Percentiles rank a stretch among this genome's conserved stretches.
These are phyloP conservation scores for Pleurotus giganteus DNA, from an alignment of 768 basidiomycete species.

Conservation along the genomic window DNA sequence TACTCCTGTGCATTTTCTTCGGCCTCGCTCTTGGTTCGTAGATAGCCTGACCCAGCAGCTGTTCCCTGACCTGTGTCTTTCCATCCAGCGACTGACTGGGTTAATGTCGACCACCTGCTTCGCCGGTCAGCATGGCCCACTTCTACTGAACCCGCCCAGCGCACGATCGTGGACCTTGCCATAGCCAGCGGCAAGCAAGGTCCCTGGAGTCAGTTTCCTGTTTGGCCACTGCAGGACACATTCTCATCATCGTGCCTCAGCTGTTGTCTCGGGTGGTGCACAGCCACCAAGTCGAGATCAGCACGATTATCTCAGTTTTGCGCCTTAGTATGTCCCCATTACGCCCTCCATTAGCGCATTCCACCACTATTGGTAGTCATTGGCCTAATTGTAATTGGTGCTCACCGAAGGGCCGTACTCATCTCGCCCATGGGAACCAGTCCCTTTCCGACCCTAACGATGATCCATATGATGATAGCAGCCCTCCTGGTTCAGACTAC, in stretches of 20 bases:
- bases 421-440: slow-evolving; percentile 17
- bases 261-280: slow-evolving; percentile 24
- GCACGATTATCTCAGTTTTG: slow-evolving; percentile 56
- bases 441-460: slow-evolving; percentile 16
- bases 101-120: slow-evolving; percentile 41
- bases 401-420: slow-evolving; percentile 17
- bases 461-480: slow-evolving; percentile 15
- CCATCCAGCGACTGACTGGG: slow-evolving; percentile 48
- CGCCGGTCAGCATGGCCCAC: slow-evolving; percentile 14
- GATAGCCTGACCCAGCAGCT: too few species aligned
- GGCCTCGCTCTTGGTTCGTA: neutral
- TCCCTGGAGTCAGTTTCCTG: slow-evolving; percentile 33
- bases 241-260: slow-evolving; percentile 20
- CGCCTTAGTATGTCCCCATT: slow-evolving; percentile 43
- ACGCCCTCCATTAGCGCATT: slow-evolving; percentile 10
- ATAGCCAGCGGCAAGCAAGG: slow-evolving; percentile 32
- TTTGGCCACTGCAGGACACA: neutral
- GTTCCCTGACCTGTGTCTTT: too few species aligned
- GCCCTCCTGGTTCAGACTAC: slow-evolving; percentile 5
- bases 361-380: slow-evolving; percentile 32
- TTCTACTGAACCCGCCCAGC: slow-evolving; percentile 29
- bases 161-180: slow-evolving; percentile 35
- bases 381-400: slow-evolving; percentile 60
- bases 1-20: neutral
- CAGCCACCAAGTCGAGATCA: slow-evolving; percentile 29